These are phyloP conservation scores for Anthostomella pinea DNA, from an alignment of 2,329 filamentous ascomycete genomes.

Conservation along the genomic window DNA sequence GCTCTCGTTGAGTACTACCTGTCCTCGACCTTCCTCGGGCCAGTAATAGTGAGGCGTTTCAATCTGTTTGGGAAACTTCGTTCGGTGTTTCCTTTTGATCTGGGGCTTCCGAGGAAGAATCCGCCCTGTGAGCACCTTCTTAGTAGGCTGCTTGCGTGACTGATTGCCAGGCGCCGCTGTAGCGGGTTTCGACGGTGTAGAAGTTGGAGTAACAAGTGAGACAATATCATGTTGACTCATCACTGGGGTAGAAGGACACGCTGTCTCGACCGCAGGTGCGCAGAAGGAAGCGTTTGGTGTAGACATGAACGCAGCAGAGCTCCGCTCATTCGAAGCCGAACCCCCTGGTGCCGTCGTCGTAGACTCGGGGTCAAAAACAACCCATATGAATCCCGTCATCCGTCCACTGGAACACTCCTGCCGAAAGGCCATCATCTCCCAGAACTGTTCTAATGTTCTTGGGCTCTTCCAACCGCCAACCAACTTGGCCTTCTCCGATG, in stretches of 20 bases:
- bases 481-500: constrained; percentile 51
- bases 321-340: constrained; percentile 6
- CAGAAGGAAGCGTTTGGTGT: constrained; percentile 32
- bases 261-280: constrained; percentile 24
- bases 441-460: constrained; percentile 83
- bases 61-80: constrained; percentile 48
- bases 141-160: constrained; percentile 41
- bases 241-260: constrained; percentile 6
- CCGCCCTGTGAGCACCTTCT: constrained; percentile 51
- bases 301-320: constrained; percentile 10
- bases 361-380: constrained; percentile 66
- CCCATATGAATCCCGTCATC: constrained; percentile 91
- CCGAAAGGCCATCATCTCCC: constrained; percentile 96
- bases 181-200: constrained; percentile 32
- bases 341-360: constrained; percentile 1
- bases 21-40: constrained; percentile 60
- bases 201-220: constrained; percentile 28
- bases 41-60: constrained; percentile 64
- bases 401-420: constrained; percentile 94
- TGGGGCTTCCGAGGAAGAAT: constrained; percentile 64
- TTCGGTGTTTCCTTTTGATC: constrained; percentile 58
- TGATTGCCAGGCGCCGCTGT: constrained; percentile 15
- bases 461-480: constrained; percentile 79
- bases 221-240: constrained; percentile 10
- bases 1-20: constrained; percentile 59